Percentiles rank a stretch among this genome's conserved stretches.
phyloP scores from a whole-genome alignment of 1,284 basidiomycete species.

The Apiotrichum siamense region DNA sequence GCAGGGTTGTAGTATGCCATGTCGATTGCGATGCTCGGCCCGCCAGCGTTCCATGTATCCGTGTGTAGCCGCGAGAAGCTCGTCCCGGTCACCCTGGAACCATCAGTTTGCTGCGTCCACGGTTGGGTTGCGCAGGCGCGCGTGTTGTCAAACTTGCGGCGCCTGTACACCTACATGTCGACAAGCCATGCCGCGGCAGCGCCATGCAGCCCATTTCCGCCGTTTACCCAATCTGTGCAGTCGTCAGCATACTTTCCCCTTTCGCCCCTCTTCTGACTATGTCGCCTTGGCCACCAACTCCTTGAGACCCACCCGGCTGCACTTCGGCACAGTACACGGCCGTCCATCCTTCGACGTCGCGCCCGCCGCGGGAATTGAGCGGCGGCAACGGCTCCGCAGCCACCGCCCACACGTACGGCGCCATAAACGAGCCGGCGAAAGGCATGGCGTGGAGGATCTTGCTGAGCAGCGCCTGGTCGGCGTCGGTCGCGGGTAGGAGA shows the following conservation, averaged over 20 bases:
- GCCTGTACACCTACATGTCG: conserved; percentile 23
- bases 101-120: neutral
- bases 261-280: too few species aligned
- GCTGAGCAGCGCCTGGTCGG: too few species aligned
- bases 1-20: conserved; percentile 26
- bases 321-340: conserved; percentile 4
- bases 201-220: conserved; percentile 27
- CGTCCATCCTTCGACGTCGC: conserved; percentile 5
- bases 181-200: conserved; percentile 30
- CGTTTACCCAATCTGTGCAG: conserved; percentile 35
- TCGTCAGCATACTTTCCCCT: neutral
- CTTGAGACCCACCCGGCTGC: neutral
- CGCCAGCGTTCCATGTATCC: conserved; percentile 27
- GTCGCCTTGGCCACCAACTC: neutral
- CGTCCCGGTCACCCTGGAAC: neutral
- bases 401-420: neutral
- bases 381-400: conserved; percentile 2
- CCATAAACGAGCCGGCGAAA: conserved; percentile 1
- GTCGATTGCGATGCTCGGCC: conserved; percentile 27
- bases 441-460: too few species aligned
- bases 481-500: too few species aligned
- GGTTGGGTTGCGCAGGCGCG: neutral
- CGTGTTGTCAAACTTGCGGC: conserved; percentile 6
- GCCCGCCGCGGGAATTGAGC: conserved; percentile 1
- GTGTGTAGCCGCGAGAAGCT: conserved; percentile 7